A percentile compares a stretch with the other conserved stretches of the same genome.
Evolutionary conservation across 139 green algal genomes (phyloP).

Genomic region (Closterium sp.): DNA sequence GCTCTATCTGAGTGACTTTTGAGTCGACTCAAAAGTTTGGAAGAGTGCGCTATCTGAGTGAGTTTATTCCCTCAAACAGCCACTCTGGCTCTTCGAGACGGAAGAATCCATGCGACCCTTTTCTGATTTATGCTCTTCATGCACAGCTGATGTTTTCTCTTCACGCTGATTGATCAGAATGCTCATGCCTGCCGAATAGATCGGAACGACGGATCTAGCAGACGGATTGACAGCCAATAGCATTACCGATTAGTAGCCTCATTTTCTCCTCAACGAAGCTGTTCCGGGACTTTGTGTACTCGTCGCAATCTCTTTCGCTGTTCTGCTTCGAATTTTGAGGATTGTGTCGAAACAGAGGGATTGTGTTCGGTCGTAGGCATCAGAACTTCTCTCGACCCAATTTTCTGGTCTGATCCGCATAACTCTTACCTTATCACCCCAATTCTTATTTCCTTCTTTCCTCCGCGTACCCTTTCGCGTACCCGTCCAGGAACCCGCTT

Average conservation of each 20-base stretch:
- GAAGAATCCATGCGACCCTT: background rate
- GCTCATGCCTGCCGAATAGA: background rate
- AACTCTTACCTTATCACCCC: background rate
- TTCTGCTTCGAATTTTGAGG: background rate
- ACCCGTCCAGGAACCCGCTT: conserved; percentile 53
- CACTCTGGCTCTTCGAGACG: background rate
- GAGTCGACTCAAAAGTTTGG: background rate
- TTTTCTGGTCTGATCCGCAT: too few relatives aligned
- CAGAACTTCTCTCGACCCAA: too few relatives aligned
- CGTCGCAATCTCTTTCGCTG: too few relatives aligned
- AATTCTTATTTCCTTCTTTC: background rate
- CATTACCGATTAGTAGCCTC: too few relatives aligned
- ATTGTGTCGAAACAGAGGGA: background rate
- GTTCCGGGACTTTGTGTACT: too few relatives aligned
- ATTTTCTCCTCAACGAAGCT: too few relatives aligned
- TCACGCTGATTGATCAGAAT: background rate
- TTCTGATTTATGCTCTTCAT: background rate
- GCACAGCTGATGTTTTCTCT: too few relatives aligned
- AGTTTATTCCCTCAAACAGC: background rate
- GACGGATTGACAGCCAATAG: too few relatives aligned
- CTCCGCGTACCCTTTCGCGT: background rate
- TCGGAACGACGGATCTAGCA: too few relatives aligned
- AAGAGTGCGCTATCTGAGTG: background rate
- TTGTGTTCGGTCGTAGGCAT: too few relatives aligned
- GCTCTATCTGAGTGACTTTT: too few relatives aligned